These are phyloP conservation scores for Phytophthora megakarya DNA, from an alignment of 352 stramenopile species.

Conservation along the genomic window DNA sequence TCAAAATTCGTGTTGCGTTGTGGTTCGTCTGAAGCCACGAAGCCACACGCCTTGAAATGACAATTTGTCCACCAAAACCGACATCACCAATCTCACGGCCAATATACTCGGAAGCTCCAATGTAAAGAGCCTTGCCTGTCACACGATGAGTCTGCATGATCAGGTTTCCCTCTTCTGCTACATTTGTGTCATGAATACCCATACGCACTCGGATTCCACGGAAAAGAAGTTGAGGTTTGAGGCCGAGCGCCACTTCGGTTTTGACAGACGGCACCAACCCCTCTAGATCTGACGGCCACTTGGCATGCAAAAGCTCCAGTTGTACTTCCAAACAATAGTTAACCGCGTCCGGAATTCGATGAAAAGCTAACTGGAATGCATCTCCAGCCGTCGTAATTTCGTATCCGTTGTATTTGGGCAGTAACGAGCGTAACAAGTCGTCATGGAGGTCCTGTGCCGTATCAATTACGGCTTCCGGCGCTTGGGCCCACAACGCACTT, in stretches of 20 bases:
- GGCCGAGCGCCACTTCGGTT: slow-evolving; percentile 47
- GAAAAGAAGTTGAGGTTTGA: slow-evolving; percentile 62
- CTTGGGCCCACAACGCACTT: slow-evolving; percentile 71
- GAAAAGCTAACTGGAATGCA: slow-evolving; percentile 78
- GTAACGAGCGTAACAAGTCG: slow-evolving; percentile 53
- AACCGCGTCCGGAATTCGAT: slow-evolving; percentile 62
- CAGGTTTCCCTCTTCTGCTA: slow-evolving; percentile 53
- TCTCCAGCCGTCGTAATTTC: slow-evolving; percentile 81
- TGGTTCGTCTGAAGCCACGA: slow-evolving; percentile 44
- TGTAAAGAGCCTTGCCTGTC: slow-evolving; percentile 70
- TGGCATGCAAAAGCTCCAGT: slow-evolving; percentile 54
- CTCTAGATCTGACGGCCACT: slow-evolving; percentile 66
- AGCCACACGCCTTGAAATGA: slow-evolving; percentile 66
- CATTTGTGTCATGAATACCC: slow-evolving; percentile 72
- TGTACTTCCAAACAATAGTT: slow-evolving; percentile 75
- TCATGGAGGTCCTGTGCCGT: slow-evolving; percentile 66
- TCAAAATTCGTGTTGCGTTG: slow-evolving; percentile 47
- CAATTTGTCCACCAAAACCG: slow-evolving; percentile 70
- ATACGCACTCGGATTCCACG: slow-evolving; percentile 73
- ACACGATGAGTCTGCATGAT: slow-evolving; percentile 64
- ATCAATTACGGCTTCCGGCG: slow-evolving; percentile 59
- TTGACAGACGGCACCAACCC: slow-evolving; percentile 58
- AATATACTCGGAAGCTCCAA: slow-evolving; percentile 67
- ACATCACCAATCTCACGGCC: slow-evolving; percentile 66
- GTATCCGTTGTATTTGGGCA: slow-evolving; percentile 66